Conservation (phyloP, 2,329 filamentous ascomycete species). For the Phaeosphaeria sp. region DNA sequence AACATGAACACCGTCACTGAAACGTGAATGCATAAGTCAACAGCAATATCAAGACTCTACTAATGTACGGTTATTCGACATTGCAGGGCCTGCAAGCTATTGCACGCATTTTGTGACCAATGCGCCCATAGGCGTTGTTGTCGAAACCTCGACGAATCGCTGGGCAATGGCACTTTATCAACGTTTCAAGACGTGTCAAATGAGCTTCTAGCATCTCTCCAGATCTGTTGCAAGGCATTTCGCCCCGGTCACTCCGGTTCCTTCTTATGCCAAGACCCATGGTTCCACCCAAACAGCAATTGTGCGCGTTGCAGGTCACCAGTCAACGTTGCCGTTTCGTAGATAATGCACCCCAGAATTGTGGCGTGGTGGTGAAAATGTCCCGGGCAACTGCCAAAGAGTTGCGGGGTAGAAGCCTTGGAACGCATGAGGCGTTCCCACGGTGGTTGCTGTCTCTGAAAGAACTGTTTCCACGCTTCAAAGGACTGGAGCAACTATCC, state of each 20-base stretch:
- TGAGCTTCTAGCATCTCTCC: constrained; percentile 24
- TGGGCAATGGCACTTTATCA: constrained; percentile 30
- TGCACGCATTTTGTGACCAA: neutral
- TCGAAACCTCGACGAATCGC: constrained; percentile 20
- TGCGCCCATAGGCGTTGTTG: constrained; percentile 8
- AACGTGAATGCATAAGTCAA: neutral
- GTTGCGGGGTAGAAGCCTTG: neutral
- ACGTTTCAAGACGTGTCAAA: constrained; percentile 20
- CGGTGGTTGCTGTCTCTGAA: neutral
- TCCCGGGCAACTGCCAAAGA: neutral
- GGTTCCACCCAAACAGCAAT: neutral
- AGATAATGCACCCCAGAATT: neutral
- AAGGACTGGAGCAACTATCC: neutral
- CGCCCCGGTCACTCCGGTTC: neutral
- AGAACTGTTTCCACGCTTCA: neutral
- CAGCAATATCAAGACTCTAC: neutral
- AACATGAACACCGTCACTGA: neutral
- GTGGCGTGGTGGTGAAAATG: neutral
- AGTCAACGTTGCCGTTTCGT: neutral
- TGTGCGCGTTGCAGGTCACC: neutral
- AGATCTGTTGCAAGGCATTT: neutral
- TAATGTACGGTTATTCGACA: neutral
- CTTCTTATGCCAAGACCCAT: neutral
- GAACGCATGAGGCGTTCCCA: neutral
- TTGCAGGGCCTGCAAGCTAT: neutral